Evolutionary conservation across 257 asterid genomes (phyloP).

Genomic region (Nicotiana knightiana): DNA sequence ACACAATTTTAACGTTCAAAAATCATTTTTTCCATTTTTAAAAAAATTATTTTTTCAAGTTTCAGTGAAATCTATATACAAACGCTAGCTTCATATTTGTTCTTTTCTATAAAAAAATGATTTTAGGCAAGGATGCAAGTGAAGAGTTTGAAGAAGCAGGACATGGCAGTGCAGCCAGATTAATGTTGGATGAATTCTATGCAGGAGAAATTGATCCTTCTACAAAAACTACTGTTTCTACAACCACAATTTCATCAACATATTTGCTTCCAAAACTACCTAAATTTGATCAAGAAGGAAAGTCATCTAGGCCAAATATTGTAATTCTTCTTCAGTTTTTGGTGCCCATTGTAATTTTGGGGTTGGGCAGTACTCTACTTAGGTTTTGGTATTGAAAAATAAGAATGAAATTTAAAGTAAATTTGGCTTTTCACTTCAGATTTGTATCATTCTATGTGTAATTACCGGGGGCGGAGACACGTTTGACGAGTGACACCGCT

Average conservation of each 20-base stretch:
- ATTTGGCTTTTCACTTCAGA: not conserved
- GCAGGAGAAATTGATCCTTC: constrained; percentile 51
- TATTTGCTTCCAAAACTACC: not conserved
- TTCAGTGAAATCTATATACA: too few species aligned
- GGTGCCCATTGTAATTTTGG: constrained; percentile 32
- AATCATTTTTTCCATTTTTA: too few species aligned
- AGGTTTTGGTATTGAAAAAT: not conserved
- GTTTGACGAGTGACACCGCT: too few species aligned
- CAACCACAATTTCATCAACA: not conserved
- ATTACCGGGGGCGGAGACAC: too few species aligned
- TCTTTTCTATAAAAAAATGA: not conserved
- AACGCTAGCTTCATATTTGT: not conserved
- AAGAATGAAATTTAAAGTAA: too few species aligned
- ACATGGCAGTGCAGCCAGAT: constrained; percentile 73
- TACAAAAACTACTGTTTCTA: constrained; percentile 2
- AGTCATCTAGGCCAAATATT: constrained; percentile 1
- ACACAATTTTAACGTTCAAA: too few species aligned
- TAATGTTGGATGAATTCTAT: constrained; percentile 74
- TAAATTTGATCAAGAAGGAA: not conserved
- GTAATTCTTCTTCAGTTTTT: constrained; percentile 28
- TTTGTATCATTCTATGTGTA: not conserved
- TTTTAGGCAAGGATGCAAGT: constrained; percentile 62
- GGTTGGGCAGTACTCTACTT: constrained; percentile 18
- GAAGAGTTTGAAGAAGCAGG: constrained; percentile 76
- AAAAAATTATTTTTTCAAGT: too few species aligned